Percentiles rank a stretch among this genome's conserved stretches.
These are phyloP conservation scores for Ormosia emarginata DNA, from an alignment of 306 rosid genomes.

Conservation along the genomic window DNA sequence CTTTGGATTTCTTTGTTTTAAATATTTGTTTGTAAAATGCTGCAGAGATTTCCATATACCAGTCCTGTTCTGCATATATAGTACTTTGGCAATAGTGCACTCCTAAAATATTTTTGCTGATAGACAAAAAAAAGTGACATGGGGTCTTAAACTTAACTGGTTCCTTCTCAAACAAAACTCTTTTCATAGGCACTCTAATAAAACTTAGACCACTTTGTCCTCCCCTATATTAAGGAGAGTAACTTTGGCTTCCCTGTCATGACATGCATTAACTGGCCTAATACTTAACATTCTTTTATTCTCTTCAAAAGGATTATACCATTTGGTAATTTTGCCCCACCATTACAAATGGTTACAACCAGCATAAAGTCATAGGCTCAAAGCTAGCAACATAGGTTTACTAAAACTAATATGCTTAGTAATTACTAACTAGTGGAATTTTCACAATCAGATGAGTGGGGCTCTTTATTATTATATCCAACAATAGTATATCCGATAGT, in stretches of 20 bases:
- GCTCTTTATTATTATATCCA: not conserved
- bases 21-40: not conserved
- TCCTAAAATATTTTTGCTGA: not conserved
- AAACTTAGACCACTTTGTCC: not conserved
- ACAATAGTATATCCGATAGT: not conserved
- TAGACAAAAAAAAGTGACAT: not conserved
- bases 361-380: not conserved
- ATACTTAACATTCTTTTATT: not conserved
- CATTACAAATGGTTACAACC: not conserved
- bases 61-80: not conserved
- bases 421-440: conserved; percentile 5
- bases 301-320: not conserved
- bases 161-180: not conserved
- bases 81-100: not conserved
- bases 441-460: not conserved
- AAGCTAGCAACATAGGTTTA: not conserved
- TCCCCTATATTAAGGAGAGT: not conserved
- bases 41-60: not conserved
- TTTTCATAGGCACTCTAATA: not conserved
- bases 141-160: not conserved
- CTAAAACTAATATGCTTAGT: not conserved
- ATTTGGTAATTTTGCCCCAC: not conserved
- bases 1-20: not conserved
- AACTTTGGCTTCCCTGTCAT: not conserved
- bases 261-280: not conserved